Evolutionary conservation across 2,329 filamentous ascomycete genomes (phyloP).

Genomic region (Aphanoascus verrucosus): DNA sequence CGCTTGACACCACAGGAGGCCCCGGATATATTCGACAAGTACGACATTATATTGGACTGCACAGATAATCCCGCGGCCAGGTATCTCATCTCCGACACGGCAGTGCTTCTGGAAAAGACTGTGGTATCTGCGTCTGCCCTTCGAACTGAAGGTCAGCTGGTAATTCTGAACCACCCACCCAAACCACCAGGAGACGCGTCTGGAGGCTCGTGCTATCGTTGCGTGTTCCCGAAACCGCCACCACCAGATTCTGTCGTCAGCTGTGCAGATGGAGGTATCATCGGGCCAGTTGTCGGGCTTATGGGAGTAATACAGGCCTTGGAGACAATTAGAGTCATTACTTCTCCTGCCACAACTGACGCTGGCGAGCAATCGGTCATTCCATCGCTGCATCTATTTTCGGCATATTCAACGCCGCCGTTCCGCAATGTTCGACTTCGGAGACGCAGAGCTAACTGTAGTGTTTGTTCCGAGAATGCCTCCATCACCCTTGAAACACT

Average conservation of each 20-base stretch:
- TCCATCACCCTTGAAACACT: conserved; percentile 55
- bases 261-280: conserved; percentile 84
- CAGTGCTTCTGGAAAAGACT: conserved; percentile 65
- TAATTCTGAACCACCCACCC: conserved; percentile 74
- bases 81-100: conserved; percentile 85
- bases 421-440: conserved; percentile 72
- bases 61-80: conserved; percentile 87
- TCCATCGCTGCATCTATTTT: conserved; percentile 35
- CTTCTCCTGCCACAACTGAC: conserved; percentile 26
- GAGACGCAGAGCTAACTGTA: conserved; percentile 57
- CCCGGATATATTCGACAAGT: conserved; percentile 52
- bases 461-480: conserved; percentile 58
- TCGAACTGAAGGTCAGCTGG: conserved; percentile 78
- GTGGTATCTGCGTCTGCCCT: conserved; percentile 85
- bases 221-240: conserved; percentile 79
- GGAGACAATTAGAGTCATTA: conserved; percentile 76
- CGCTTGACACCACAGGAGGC: conserved; percentile 62
- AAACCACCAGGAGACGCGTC: conserved; percentile 44
- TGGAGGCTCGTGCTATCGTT: conserved; percentile 83
- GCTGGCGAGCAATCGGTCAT: conserved; percentile 18
- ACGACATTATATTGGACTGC: conserved; percentile 84
- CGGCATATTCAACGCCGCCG: conserved; percentile 32
- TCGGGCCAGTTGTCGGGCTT: conserved; percentile 82
- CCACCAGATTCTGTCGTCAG: conserved; percentile 71
- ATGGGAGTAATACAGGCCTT: conserved; percentile 91